phyloP scores from a whole-genome alignment of 2,329 filamentous ascomycete species.

The Phialemonium atrogriseum region DNA sequence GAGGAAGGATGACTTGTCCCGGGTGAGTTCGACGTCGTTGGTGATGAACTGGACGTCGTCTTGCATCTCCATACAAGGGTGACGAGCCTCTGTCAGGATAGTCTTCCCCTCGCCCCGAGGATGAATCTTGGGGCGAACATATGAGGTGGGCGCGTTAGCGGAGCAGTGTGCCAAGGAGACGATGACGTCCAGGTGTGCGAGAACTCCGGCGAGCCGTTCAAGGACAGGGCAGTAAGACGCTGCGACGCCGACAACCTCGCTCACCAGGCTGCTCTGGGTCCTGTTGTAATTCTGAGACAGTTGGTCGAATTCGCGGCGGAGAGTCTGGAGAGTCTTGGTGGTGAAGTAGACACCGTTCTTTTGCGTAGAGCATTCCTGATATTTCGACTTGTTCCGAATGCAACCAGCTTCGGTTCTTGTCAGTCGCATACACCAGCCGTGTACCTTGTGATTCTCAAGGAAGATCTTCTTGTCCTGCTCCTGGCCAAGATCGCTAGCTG shows the following conservation, averaged over 20 bases:
- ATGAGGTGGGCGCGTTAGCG: conserved; percentile 84
- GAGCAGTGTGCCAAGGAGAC: conserved; percentile 89
- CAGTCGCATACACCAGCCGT: conserved; percentile 93
- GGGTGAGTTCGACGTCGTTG: conserved; percentile 79
- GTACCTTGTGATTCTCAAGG: conserved; percentile 88
- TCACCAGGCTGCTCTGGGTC: conserved; percentile 83
- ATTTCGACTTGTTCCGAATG: conserved; percentile 83
- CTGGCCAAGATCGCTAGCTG: conserved; percentile 74
- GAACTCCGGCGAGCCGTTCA: conserved; percentile 77
- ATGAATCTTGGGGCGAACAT: conserved; percentile 87
- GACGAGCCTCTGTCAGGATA: conserved; percentile 82
- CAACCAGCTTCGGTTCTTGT: conserved; percentile 86
- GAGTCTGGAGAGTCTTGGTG: conserved; percentile 68
- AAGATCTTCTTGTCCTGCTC: conserved; percentile 99
- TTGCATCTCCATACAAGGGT: conserved; percentile 98
- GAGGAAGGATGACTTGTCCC: conserved; percentile 77
- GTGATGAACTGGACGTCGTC: conserved; percentile 98
- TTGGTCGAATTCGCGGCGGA: conserved; percentile 88
- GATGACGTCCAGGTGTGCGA: conserved; percentile 92
- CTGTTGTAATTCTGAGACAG: conserved; percentile 90
- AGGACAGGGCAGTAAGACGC: conserved; percentile 91
- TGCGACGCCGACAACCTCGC: conserved; percentile 86
- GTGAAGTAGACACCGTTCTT: conserved; percentile 98
- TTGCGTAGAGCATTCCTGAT: conserved; percentile 93
- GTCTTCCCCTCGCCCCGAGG: conserved; percentile 81